A percentile compares a stretch with the other conserved stretches of the same genome.
Evolutionary conservation across 1,284 basidiomycete genomes (phyloP).

Genomic region (Leccinum griseonigrum): DNA sequence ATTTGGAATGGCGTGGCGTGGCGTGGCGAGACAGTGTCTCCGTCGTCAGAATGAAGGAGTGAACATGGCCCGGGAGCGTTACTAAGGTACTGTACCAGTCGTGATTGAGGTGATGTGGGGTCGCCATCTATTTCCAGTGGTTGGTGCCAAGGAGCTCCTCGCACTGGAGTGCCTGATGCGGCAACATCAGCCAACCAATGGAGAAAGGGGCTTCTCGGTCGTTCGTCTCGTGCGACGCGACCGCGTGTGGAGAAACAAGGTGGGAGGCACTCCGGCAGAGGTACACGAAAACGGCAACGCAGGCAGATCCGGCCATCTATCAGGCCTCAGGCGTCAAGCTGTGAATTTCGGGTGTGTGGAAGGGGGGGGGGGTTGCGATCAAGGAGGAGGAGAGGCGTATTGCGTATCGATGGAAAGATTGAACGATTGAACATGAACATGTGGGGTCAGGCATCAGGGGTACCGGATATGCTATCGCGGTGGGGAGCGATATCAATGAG

Average conservation of each 20-base stretch:
- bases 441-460: neutral
- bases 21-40: neutral
- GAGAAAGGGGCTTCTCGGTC: neutral
- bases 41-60: constrained; percentile 4
- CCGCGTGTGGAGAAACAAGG: neutral
- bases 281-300: constrained; percentile 4
- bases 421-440: neutral
- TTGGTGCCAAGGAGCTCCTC: neutral
- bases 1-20: neutral
- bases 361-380: constrained; percentile 8
- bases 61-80: neutral
- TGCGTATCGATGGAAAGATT: constrained; percentile 19
- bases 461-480: constrained; percentile 1
- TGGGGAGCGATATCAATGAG: constrained; percentile 19
- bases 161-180: constrained; percentile 10
- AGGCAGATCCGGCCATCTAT: neutral
- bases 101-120: neutral
- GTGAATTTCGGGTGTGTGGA: constrained; percentile 6
- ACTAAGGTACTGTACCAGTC: neutral
- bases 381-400: constrained; percentile 9
- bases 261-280: constrained; percentile 8
- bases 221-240: neutral
- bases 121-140: constrained; percentile 1
- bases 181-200: neutral
- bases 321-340: constrained; percentile 6